phyloP scores from a whole-genome alignment of 176 grass and related monocot genomes.

The Otatea glauca region DNA sequence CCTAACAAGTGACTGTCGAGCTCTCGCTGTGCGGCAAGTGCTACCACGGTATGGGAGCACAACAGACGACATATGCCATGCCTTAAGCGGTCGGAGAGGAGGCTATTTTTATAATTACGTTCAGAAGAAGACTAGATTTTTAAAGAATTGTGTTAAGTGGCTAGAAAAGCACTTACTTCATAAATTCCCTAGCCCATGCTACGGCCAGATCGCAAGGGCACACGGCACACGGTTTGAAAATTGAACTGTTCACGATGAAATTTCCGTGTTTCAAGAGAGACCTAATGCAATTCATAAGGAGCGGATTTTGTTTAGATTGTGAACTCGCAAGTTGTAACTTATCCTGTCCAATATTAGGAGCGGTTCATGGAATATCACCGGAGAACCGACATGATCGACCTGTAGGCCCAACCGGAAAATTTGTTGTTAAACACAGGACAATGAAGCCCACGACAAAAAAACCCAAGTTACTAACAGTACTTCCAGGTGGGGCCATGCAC shows the following conservation, averaged over 20 bases:
- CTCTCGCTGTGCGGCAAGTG: too few relatives aligned
- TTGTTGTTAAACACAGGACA: neutral
- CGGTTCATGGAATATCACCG: neutral
- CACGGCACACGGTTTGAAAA: too few relatives aligned
- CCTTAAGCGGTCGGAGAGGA: too few relatives aligned
- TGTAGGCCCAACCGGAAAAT: neutral
- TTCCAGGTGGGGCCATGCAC: neutral
- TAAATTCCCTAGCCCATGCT: neutral
- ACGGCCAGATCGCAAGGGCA: neutral
- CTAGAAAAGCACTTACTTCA: too few relatives aligned
- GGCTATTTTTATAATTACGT: too few relatives aligned
- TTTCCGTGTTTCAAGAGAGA: too few relatives aligned
- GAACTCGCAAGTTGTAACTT: neutral
- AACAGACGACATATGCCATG: too few relatives aligned
- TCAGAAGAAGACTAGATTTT: too few relatives aligned
- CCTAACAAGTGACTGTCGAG: too few relatives aligned
- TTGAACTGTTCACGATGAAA: too few relatives aligned
- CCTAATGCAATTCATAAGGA: neutral
- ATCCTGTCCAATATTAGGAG: neutral
- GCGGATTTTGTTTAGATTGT: neutral
- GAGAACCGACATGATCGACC: neutral
- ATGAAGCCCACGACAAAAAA: neutral
- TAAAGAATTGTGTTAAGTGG: too few relatives aligned
- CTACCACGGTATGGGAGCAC: too few relatives aligned
- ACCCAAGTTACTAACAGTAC: neutral